Percentiles rank a stretch among this genome's conserved stretches.
Conservation (phyloP, 2,329 filamentous ascomycete genomes). For the Ceratocystis cubensis region DNA sequence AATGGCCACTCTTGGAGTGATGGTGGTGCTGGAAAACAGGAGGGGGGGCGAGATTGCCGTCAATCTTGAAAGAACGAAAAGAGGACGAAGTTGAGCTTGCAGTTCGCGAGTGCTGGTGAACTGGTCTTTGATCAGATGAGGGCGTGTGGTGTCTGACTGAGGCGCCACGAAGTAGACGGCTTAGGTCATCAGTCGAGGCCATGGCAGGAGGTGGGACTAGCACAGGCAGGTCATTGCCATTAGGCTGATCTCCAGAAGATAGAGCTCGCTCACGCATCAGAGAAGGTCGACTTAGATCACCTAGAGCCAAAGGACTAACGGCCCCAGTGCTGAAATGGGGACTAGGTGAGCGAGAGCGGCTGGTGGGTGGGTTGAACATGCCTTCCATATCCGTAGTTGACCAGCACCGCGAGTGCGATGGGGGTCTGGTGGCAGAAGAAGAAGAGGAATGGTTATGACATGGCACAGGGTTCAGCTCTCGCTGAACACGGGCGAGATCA, state of each 20-base stretch:
- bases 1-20: slow-evolving; percentile 4
- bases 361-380: slow-evolving; percentile 11
- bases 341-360: slow-evolving; percentile 10
- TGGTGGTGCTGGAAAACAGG: slow-evolving; percentile 23
- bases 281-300: background rate
- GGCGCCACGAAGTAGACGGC: slow-evolving; percentile 7
- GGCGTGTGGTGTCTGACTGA: background rate
- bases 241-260: slow-evolving; percentile 34
- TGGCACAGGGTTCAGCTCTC: slow-evolving; percentile 25
- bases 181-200: slow-evolving; percentile 11
- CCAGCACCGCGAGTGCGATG: slow-evolving; percentile 11
- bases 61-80: slow-evolving; percentile 25
- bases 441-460: slow-evolving; percentile 22
- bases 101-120: slow-evolving; percentile 15
- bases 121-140: slow-evolving; percentile 5
- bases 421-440: slow-evolving; percentile 15
- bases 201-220: background rate
- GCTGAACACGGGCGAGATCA: slow-evolving; percentile 74
- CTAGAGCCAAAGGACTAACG: slow-evolving; percentile 1
- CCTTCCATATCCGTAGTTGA: slow-evolving; percentile 16
- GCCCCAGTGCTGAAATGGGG: background rate
- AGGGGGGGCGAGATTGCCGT: slow-evolving; percentile 34
- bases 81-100: slow-evolving; percentile 22
- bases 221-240: slow-evolving; percentile 2
- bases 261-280: slow-evolving; percentile 30